These are phyloP conservation scores for Amanita fuliginea DNA, from an alignment of 768 basidiomycete species.

Conservation along the genomic window DNA sequence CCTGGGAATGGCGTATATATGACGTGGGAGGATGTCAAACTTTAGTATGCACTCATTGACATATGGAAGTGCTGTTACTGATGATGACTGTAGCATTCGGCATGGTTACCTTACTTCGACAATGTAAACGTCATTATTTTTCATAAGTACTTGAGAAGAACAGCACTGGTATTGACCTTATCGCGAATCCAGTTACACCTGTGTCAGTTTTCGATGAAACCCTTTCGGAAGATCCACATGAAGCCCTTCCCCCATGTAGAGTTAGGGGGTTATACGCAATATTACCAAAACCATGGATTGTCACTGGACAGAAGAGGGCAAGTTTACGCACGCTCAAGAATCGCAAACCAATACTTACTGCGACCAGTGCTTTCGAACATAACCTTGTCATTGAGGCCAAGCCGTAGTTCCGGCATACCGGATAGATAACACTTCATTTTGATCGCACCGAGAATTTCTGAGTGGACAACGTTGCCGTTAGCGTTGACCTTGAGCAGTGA, in stretches of 20 bases:
- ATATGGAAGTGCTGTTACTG: not conserved
- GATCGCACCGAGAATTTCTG: constrained; percentile 95
- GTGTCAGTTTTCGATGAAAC: constrained; percentile 74
- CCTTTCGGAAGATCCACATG: constrained; percentile 50
- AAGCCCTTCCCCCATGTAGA: constrained; percentile 29
- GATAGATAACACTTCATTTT: constrained; percentile 99
- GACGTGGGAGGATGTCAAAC: constrained; percentile 73
- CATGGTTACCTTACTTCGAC: constrained; percentile 77
- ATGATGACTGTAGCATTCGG: constrained; percentile 39
- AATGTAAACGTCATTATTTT: constrained; percentile 74
- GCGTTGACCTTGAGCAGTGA: constrained; percentile 68
- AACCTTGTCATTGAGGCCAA: constrained; percentile 97
- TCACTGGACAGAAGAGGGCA: constrained; percentile 7
- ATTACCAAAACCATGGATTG: constrained; percentile 19
- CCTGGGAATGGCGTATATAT: constrained; percentile 61
- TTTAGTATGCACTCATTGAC: constrained; percentile 27
- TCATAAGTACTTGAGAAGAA: constrained; percentile 20
- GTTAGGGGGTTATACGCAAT: constrained; percentile 29
- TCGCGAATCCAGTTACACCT: constrained; percentile 43
- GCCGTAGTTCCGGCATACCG: constrained; percentile 96
- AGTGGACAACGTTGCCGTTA: constrained; percentile 92
- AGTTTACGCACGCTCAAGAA: not conserved
- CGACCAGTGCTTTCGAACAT: constrained; percentile 98
- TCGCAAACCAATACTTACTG: constrained; percentile 40
- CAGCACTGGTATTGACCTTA: not conserved